Evolutionary conservation across 2,329 filamentous ascomycete genomes (phyloP), one percentile per base, ranked within the genome.

Genomic region (Penicillium nordicum): DNA sequence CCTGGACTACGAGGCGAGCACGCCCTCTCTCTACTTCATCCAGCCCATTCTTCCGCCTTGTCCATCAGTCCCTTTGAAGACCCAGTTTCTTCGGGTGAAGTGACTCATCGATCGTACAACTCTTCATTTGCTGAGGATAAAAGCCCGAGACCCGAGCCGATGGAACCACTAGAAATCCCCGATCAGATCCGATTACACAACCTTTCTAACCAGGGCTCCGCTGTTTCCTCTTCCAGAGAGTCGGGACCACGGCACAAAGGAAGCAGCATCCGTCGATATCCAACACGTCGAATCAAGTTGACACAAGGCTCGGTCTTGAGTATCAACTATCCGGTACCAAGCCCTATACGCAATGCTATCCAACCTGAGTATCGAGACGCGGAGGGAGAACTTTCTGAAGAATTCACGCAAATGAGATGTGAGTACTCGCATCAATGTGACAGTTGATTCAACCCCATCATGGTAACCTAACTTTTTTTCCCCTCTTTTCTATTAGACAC

Each of bases 401-500:
- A 61, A 29, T 61, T 61, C 16, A 61, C 59, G 4, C 59, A 61
- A 34, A 57, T 61, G 57, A 53, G 59, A 40, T 61, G 59, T 61
- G 40, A 59, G 57, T 51, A 11, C 1, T 6, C 44, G 3, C n/a
- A 45, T 7, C 44, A n/a, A 46, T 25, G 5, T 46, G 14, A 21
- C 32, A 18, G 10, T 7, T 3, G n/a, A 3, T 14, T 21, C 4
- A 5, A 12, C 0, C 38, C 6, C 9, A 6, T 14, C 16, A 11
- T 30, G 12, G 9, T n/a, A 18, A 30, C 9, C 32, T 53, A 23
- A 51, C 14, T 5, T 29, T 5, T 29, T 2, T 7, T n/a, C 11
- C 7, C 2, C 11, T 4, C 11, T n/a, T 10, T 9, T 1, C 1
- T 18, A 16, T 30, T 27, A 84, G 83, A 97, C 79, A 97, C 92